These are phyloP conservation scores for Ensete ventricosum DNA, from an alignment of 176 grass and related monocot species.

Conservation along the genomic window DNA sequence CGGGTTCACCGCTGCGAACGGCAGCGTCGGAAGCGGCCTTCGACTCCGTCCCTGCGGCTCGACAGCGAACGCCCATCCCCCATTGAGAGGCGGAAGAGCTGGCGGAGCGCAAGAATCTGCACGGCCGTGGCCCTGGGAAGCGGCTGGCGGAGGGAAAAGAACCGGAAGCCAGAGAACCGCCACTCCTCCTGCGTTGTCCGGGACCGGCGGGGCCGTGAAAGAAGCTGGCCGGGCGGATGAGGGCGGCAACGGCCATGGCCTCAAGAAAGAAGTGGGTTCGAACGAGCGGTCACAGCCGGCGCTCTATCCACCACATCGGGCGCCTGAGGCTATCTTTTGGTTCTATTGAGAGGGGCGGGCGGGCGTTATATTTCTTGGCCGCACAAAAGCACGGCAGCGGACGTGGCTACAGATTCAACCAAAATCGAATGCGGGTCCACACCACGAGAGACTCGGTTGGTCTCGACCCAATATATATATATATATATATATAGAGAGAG, in stretches of 20 bases:
- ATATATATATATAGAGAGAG: too few relatives aligned
- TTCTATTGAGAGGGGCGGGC: too few relatives aligned
- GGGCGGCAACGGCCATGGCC: not conserved
- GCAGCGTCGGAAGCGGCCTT: not conserved
- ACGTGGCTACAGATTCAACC: too few relatives aligned
- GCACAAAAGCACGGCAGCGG: not conserved
- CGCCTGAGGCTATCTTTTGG: not conserved
- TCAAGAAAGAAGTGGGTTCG: not conserved
- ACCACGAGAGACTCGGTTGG: too few relatives aligned
- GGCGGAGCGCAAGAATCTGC: not conserved
- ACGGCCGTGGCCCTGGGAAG: not conserved
- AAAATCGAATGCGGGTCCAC: too few relatives aligned
- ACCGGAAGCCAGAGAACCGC: not conserved
- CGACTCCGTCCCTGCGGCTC: constrained; percentile 6
- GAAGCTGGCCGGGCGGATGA: constrained; percentile 1
- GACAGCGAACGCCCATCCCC: not conserved
- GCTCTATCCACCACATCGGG: not conserved
- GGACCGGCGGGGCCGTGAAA: not conserved
- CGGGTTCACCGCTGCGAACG: constrained; percentile 14
- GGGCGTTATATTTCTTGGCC: not conserved
- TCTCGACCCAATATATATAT: too few relatives aligned
- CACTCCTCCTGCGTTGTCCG: not conserved
- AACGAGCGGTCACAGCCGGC: not conserved
- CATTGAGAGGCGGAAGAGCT: not conserved
- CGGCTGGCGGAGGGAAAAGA: not conserved